A percentile compares a stretch with the other conserved stretches of the same genome.
phyloP scores from a whole-genome alignment of 352 stramenopile species.

The Globisporangium spiculum region DNA sequence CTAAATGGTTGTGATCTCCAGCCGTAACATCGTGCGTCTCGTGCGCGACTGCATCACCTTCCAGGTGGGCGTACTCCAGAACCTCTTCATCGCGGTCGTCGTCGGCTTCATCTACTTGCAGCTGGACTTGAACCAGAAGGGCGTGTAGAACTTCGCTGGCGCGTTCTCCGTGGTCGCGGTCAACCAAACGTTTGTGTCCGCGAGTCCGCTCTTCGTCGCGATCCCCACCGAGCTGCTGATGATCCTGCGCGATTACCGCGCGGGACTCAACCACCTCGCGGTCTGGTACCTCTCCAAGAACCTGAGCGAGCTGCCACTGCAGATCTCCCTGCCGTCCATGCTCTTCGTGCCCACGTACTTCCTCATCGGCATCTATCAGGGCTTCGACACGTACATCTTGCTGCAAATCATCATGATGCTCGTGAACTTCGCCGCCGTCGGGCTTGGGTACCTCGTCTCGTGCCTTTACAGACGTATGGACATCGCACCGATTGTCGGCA shows the following conservation, averaged over 20 bases:
- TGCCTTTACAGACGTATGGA: slow-evolving; percentile 30
- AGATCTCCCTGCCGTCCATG: slow-evolving; percentile 38
- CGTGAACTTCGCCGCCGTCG: slow-evolving; percentile 26
- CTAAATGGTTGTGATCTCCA: no score
- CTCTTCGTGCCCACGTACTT: slow-evolving; percentile 43
- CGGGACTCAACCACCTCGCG: slow-evolving; percentile 34
- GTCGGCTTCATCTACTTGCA: slow-evolving; percentile 48
- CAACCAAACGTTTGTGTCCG: slow-evolving; percentile 35
- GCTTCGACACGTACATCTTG: slow-evolving; percentile 30
- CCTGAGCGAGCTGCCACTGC: slow-evolving; percentile 43
- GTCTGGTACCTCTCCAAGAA: slow-evolving; percentile 52
- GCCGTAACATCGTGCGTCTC: slow-evolving; percentile 32
- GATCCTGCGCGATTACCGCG: slow-evolving; percentile 41
- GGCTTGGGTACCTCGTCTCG: slow-evolving; percentile 39
- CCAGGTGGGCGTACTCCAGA: slow-evolving; percentile 24
- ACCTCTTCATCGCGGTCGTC: slow-evolving; percentile 35
- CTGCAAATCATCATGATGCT: slow-evolving; percentile 39
- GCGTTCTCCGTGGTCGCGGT: slow-evolving; percentile 43
- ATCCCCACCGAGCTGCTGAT: slow-evolving; percentile 28
- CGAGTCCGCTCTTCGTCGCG: slow-evolving; percentile 20
- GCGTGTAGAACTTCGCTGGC: slow-evolving; percentile 42
- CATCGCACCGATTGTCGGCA: slow-evolving; percentile 36
- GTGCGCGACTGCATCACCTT: slow-evolving; percentile 32
- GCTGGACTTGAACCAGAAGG: slow-evolving; percentile 33
- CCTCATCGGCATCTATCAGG: slow-evolving; percentile 36